Evolutionary conservation across 2,329 filamentous ascomycete species (phyloP), one percentile per base, ranked within the genome.

Genomic region (Penicillium sp.): DNA sequence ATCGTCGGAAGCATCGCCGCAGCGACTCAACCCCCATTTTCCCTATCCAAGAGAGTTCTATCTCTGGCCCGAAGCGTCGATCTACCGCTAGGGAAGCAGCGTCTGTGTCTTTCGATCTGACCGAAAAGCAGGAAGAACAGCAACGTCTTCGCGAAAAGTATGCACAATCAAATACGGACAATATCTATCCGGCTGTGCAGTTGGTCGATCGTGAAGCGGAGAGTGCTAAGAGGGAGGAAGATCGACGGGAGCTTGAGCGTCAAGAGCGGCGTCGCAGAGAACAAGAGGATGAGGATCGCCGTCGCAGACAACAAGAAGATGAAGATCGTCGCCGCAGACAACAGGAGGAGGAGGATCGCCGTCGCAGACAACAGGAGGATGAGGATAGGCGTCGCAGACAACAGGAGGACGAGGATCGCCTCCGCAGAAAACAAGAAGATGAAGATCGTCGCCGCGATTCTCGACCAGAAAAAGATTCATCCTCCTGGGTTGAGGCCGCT

Each of bases 71-170:
- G 9, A 74, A 71, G 47, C 74, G 73, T 48, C 69, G 72, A 23
- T 68, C 67, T 26, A 71, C 75, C 4, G 53, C 60, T 3, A 75
- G 70, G 63, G 75, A 77, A 21, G 68, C 72, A 54, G 76, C 76
- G 9, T 80, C 78, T 58, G 85, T 87, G 8, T 80, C 82, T 53
- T 87, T 87, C 61, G 79, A 82, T 37, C 67, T 86, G 50, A 85
- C 83, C 0, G 75, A 85, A 47, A 83, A 85, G 66, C 83, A 86
- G 69, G 44, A 33, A 13, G n/a, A 39, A 8, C 42, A 50, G 23
- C 42, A 51, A 33, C 25, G 21, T 33, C 54, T 49, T 11, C 54
- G 54, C 14, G 43, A 67, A 46, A 67, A 52, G 39, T 50, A 59
- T 53, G 66, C 31, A 33, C 31, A 11, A 6, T 16, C 31, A 7